phyloP scores from a whole-genome alignment of 371 early-diverging fungal species.

The Rhizopus microsporus region DNA sequence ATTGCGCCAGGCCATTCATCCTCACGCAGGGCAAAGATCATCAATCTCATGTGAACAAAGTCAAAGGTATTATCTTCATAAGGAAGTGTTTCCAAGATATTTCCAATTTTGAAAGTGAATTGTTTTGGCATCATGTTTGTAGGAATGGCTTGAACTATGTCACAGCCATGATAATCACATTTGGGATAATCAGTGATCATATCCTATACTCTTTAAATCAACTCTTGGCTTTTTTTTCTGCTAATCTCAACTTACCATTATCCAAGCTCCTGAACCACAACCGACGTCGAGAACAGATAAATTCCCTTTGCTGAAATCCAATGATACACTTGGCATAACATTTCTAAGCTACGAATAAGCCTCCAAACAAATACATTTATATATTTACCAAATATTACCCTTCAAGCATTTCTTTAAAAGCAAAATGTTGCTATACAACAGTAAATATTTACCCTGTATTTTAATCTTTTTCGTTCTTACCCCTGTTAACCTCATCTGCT shows the following conservation, averaged over 20 bases:
- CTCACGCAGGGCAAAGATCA: constrained; percentile 18
- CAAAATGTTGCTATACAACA: constrained; percentile 20
- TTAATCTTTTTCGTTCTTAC: not conserved
- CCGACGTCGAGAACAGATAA: constrained; percentile 12
- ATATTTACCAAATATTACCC: constrained; percentile 1
- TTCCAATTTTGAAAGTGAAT: constrained; percentile 32
- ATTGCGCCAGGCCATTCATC: constrained; percentile 25
- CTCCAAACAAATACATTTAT: not conserved
- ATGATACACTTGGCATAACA: not conserved
- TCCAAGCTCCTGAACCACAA: constrained; percentile 18
- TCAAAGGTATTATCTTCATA: constrained; percentile 31
- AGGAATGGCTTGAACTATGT: constrained; percentile 58
- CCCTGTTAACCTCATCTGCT: constrained; percentile 13
- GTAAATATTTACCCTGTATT: constrained; percentile 4
- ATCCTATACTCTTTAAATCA: constrained; percentile 30
- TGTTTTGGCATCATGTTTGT: constrained; percentile 43
- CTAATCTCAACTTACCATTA: constrained; percentile 7
- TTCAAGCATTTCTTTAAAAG: constrained; percentile 4
- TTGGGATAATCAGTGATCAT: constrained; percentile 57
- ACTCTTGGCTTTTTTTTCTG: not conserved
- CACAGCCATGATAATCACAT: constrained; percentile 54
- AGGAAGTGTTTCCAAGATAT: constrained; percentile 31
- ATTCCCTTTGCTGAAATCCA: not conserved
- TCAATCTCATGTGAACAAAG: constrained; percentile 31
- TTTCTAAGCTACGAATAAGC: not conserved